Percentiles rank a stretch among this genome's conserved stretches.
Evolutionary conservation across 345 rosid genomes (phyloP).

Genomic region (Jatropha curcas): DNA sequence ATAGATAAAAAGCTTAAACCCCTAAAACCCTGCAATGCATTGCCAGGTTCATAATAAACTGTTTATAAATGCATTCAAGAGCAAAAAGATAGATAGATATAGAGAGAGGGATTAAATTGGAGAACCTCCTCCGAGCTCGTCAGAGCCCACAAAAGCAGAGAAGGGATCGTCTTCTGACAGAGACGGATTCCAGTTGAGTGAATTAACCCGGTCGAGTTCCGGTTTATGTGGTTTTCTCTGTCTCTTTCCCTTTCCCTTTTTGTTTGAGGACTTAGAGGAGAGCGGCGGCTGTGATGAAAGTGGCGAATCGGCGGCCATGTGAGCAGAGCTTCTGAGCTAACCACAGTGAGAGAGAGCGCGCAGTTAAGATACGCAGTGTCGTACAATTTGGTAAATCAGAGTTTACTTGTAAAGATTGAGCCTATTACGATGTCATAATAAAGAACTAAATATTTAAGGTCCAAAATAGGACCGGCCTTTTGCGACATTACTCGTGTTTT

Average conservation of each 20-base stretch:
- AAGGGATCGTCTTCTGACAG: constrained; percentile 49
- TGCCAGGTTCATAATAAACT: not conserved
- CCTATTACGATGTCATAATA: too few relatives aligned
- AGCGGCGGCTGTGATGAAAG: not conserved
- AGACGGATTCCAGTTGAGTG: constrained; percentile 62
- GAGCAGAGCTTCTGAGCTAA: not conserved
- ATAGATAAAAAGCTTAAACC: not conserved
- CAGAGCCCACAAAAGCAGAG: constrained; percentile 56
- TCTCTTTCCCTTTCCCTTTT: constrained; percentile 31
- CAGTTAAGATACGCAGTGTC: too few relatives aligned
- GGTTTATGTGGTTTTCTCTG: constrained; percentile 38
- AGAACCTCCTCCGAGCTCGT: constrained; percentile 79
- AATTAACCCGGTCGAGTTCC: constrained; percentile 48
- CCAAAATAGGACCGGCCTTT: too few relatives aligned
- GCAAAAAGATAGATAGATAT: not conserved
- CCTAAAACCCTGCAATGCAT: constrained; percentile 14
- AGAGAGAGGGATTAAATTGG: not conserved
- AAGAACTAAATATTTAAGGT: too few relatives aligned
- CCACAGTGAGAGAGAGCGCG: not conserved
- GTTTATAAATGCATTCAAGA: not conserved
- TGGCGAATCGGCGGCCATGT: constrained; percentile 33
- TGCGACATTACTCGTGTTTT: too few relatives aligned
- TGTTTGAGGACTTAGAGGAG: constrained; percentile 16
- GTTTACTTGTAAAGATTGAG: too few relatives aligned
- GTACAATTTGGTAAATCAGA: too few relatives aligned